Evolutionary conservation across 305 asterid species (phyloP).

Genomic region (Fraxinus nigra): DNA sequence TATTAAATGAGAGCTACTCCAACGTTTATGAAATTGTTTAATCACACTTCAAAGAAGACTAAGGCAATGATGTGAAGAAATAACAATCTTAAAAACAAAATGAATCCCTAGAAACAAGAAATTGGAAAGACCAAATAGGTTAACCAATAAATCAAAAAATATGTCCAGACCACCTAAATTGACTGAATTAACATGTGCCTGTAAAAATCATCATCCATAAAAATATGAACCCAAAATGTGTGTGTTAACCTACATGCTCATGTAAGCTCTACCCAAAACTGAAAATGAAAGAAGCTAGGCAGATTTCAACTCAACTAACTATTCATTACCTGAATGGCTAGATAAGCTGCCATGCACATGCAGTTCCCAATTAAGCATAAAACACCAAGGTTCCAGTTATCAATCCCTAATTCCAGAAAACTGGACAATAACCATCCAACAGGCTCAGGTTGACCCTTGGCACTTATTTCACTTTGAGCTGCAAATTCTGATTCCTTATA

Average conservation of each 20-base stretch:
- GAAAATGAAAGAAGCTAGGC: neutral
- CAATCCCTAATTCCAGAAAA: slow-evolving; percentile 54
- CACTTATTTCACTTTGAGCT: slow-evolving; percentile 60
- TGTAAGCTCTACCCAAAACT: neutral
- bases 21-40: neutral
- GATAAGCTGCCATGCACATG: slow-evolving; percentile 78
- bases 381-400: slow-evolving; percentile 77
- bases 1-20: neutral
- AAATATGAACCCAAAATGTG: neutral
- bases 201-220: neutral
- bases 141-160: neutral
- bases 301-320: neutral
- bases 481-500: slow-evolving; percentile 58
- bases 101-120: neutral
- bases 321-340: slow-evolving; percentile 80
- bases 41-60: neutral
- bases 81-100: neutral
- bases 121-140: neutral
- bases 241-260: neutral
- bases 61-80: neutral
- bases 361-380: slow-evolving; percentile 87
- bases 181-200: neutral
- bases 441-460: slow-evolving; percentile 90
- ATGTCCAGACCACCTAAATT: neutral
- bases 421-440: slow-evolving; percentile 68